Conservation (phyloP, 177 flowering plant genomes). For the Vitis hybrid region DNA sequence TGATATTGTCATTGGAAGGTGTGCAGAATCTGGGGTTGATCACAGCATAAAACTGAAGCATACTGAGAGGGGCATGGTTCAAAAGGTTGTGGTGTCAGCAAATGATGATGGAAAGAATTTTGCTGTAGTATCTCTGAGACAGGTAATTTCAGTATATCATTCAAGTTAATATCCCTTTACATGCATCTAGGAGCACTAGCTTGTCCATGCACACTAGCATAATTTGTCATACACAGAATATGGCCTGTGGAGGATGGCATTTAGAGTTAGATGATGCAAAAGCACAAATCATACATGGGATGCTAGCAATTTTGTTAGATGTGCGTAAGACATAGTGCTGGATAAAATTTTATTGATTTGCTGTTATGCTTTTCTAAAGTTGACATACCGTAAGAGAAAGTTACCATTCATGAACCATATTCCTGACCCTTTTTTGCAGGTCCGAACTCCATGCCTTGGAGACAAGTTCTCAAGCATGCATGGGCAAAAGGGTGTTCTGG, state of each 20-base stretch:
- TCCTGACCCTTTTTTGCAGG: constrained; percentile 40
- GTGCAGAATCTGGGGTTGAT: constrained; percentile 82
- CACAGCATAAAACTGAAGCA: constrained; percentile 90
- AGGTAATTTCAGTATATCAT: constrained; percentile 48
- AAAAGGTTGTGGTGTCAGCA: constrained; percentile 87
- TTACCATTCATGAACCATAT: not conserved
- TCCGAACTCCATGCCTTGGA: constrained; percentile 86
- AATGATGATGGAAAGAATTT: constrained; percentile 93
- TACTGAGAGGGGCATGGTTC: constrained; percentile 90
- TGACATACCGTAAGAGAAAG: not conserved
- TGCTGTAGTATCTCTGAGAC: constrained; percentile 92
- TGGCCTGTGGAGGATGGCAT: too few relatives aligned
- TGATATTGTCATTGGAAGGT: constrained; percentile 82
- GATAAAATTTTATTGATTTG: not conserved
- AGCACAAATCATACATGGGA: too few relatives aligned
- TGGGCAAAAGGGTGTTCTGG: constrained; percentile 94
- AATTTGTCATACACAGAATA: not conserved
- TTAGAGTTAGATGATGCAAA: too few relatives aligned
- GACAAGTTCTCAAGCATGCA: constrained; percentile 99
- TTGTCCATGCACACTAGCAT: not conserved
- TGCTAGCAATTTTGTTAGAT: not conserved
- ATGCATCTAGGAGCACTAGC: not conserved
- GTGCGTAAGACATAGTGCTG: too few relatives aligned
- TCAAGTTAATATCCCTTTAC: too few relatives aligned
- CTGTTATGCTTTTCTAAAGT: not conserved